phyloP scores from a whole-genome alignment of 2,329 filamentous ascomycete species.

The Colletotrichum tamarilloi region DNA sequence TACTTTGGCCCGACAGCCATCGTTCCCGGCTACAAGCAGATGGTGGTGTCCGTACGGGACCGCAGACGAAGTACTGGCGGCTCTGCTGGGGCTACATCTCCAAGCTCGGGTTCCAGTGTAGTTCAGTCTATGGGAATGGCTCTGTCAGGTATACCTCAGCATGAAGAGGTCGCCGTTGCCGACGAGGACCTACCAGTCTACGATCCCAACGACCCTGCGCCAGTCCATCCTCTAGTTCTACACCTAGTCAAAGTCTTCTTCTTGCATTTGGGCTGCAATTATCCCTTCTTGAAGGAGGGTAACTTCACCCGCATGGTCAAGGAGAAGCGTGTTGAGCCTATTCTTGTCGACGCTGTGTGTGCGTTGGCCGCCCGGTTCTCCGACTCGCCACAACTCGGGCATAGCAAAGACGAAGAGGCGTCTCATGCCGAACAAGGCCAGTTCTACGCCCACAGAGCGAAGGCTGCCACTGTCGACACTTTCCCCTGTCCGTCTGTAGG shows the following conservation, averaged over 20 bases:
- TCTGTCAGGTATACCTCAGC: slow-evolving; percentile 25
- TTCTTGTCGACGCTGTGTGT: slow-evolving; percentile 88
- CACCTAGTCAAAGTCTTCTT: slow-evolving; percentile 86
- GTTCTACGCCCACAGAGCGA: slow-evolving; percentile 83
- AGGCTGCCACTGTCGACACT: slow-evolving; percentile 83
- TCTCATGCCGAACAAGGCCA: slow-evolving; percentile 77
- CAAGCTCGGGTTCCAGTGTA: slow-evolving; percentile 50
- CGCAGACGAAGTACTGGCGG: slow-evolving; percentile 68
- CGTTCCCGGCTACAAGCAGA: slow-evolving; percentile 91
- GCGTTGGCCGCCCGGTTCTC: slow-evolving; percentile 86
- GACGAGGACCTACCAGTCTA: slow-evolving; percentile 76
- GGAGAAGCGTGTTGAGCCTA: slow-evolving; percentile 84
- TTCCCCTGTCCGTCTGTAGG: slow-evolving; percentile 86
- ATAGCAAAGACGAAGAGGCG: slow-evolving; percentile 59
- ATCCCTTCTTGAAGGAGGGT: slow-evolving; percentile 80
- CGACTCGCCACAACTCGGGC: slow-evolving; percentile 62
- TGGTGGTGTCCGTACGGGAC: slow-evolving; percentile 83
- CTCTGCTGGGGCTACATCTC: slow-evolving; percentile 67
- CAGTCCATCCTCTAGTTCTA: slow-evolving; percentile 80
- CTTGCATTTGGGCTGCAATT: slow-evolving; percentile 83
- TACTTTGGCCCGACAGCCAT: slow-evolving; percentile 94
- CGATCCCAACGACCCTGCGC: slow-evolving; percentile 75
- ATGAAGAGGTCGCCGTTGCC: slow-evolving; percentile 54
- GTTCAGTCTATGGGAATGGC: slow-evolving; percentile 24
- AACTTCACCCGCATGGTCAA: slow-evolving; percentile 80